Percentiles rank a stretch among this genome's conserved stretches.
Evolutionary conservation across 306 rosid genomes (phyloP).

Genomic region (Cajanus cajan): DNA sequence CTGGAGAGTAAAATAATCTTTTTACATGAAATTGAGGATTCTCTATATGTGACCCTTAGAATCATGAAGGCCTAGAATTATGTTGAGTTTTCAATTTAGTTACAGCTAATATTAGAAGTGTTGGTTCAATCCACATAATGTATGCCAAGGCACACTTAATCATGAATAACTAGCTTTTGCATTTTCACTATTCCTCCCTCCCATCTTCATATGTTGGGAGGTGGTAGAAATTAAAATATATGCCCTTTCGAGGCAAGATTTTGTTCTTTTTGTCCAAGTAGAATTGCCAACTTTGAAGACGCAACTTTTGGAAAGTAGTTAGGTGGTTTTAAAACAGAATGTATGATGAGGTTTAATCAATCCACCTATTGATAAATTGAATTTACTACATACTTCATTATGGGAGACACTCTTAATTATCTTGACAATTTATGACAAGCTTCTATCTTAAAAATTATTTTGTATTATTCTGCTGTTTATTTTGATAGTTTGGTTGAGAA

Average conservation of each 20-base stretch:
- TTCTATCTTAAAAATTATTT: not conserved
- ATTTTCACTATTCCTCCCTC: conserved; percentile 18
- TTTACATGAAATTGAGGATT: conserved; percentile 26
- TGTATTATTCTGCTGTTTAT: not conserved
- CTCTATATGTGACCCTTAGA: conserved; percentile 19
- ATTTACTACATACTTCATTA: not conserved
- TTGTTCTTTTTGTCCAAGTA: not conserved
- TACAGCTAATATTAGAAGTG: conserved; percentile 21
- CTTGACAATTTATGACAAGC: not conserved
- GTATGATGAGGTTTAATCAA: conserved; percentile 3
- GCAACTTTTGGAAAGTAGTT: conserved; percentile 13
- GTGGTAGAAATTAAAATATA: conserved; percentile 9
- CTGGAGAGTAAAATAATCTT: conserved; percentile 18
- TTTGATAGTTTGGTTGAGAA: not conserved
- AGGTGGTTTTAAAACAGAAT: conserved; percentile 2
- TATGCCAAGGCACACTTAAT: conserved; percentile 10
- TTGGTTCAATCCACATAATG: conserved; percentile 17
- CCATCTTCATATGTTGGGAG: not conserved
- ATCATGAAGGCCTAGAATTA: conserved; percentile 23
- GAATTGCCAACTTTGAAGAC: conserved; percentile 15
- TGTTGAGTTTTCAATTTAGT: conserved; percentile 19
- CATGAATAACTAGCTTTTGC: conserved; percentile 8
- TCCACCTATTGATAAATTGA: conserved; percentile 10
- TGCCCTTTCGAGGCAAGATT: conserved; percentile 1
- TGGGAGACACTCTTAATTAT: not conserved